Conservation (phyloP, 176 grass and related monocot species). For the Lolium multiflorum region DNA sequence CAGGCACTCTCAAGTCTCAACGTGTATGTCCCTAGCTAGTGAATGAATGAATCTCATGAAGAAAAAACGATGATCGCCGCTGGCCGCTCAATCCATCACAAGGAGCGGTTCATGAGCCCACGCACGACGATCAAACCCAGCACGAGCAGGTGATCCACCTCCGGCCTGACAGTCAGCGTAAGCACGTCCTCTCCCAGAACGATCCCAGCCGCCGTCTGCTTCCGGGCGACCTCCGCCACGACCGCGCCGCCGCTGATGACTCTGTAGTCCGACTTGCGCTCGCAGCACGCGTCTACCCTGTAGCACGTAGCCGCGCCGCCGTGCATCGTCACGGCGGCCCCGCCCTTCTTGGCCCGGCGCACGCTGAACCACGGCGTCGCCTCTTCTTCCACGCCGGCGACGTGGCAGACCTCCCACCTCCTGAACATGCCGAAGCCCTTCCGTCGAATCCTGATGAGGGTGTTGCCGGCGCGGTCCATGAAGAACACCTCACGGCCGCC, state of each 20-base stretch:
- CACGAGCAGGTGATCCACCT: conserved; percentile 64
- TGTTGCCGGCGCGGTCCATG: conserved; percentile 67
- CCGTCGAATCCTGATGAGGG: conserved; percentile 55
- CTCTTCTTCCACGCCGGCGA: background rate
- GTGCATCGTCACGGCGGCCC: conserved; percentile 30
- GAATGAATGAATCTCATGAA: background rate
- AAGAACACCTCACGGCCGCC: conserved; percentile 59
- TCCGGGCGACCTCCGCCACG: conserved; percentile 43
- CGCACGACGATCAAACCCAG: conserved; percentile 66
- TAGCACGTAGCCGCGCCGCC: conserved; percentile 32
- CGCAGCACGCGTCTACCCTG: conserved; percentile 31
- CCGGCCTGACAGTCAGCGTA: conserved; percentile 60
- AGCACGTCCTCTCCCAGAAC: conserved; percentile 68
- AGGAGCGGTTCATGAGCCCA: conserved; percentile 59
- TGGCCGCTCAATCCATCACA: conserved; percentile 19
- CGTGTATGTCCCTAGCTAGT: background rate
- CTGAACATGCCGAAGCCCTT: conserved; percentile 51
- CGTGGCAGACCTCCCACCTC: conserved; percentile 36
- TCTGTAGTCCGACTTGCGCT: conserved; percentile 48
- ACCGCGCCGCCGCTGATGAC: background rate
- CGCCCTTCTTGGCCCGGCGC: background rate
- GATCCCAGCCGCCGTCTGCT: conserved; percentile 62
- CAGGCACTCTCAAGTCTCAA: background rate
- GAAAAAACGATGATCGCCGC: background rate
- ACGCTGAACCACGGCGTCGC: conserved; percentile 63